phyloP scores from a whole-genome alignment of 2,329 filamentous ascomycete genomes.

The Fusarium buxicola region DNA sequence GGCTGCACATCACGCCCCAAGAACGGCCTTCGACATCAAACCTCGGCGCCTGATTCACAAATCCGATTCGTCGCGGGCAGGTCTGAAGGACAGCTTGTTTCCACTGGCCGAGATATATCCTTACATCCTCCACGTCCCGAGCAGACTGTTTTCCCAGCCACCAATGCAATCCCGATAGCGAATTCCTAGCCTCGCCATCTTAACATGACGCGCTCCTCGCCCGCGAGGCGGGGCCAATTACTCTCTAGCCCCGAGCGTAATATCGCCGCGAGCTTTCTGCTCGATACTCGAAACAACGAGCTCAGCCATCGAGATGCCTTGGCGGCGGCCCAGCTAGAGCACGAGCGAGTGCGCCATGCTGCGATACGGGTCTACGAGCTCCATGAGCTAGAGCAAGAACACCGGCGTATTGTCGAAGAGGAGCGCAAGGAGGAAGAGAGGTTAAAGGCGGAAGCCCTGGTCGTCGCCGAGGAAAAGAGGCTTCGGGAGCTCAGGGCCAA shows the following conservation, averaged over 20 bases:
- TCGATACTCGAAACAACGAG: conserved; percentile 71
- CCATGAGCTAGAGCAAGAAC: conserved; percentile 60
- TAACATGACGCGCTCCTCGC: conserved; percentile 59
- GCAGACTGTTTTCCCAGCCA: conserved; percentile 1
- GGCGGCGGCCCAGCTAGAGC: conserved; percentile 71
- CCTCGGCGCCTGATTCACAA: conserved; percentile 8
- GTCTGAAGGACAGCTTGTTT: background rate
- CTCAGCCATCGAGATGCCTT: conserved; percentile 74
- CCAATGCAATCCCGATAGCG: conserved; percentile 42
- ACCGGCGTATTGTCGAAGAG: conserved; percentile 56
- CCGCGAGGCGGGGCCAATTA: conserved; percentile 53
- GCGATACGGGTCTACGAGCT: conserved; percentile 62
- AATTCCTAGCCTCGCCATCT: conserved; percentile 16
- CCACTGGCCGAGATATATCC: background rate
- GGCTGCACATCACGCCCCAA: conserved; percentile 37
- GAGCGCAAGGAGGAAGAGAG: conserved; percentile 61
- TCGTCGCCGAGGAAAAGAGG: conserved; percentile 61
- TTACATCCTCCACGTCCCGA: background rate
- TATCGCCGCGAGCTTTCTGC: conserved; percentile 70
- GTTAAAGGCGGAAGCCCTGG: conserved; percentile 56
- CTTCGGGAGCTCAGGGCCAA: conserved; percentile 61
- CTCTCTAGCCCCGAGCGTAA: conserved; percentile 57
- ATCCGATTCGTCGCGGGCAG: conserved; percentile 2
- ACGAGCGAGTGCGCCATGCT: conserved; percentile 70
- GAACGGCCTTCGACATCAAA: conserved; percentile 28